phyloP scores from a whole-genome alignment of 139 green algal genomes.

The Picochlorum sp. region DNA sequence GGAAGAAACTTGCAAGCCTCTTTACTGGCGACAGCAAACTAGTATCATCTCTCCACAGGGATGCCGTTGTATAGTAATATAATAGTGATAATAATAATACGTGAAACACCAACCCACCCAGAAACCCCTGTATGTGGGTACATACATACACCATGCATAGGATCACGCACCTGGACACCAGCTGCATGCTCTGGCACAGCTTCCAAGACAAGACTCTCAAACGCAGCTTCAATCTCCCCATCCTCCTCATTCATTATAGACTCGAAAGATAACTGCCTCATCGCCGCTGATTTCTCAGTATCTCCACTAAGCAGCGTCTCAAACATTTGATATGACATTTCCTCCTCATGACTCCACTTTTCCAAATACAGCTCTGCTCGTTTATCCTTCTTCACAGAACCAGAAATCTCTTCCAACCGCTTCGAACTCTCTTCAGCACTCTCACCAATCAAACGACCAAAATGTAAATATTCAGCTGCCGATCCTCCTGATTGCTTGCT shows the following conservation, averaged over 20 bases:
- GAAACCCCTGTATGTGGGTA: too few relatives aligned
- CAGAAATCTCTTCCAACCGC: constrained; percentile 11
- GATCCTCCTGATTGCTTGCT: background rate
- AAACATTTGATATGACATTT: constrained; percentile 23
- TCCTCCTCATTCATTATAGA: background rate
- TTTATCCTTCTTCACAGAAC: constrained; percentile 9
- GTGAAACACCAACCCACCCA: too few relatives aligned
- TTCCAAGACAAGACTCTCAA: background rate
- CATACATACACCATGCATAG: too few relatives aligned
- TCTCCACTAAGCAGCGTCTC: constrained; percentile 11
- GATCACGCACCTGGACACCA: background rate
- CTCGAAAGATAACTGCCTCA: background rate
- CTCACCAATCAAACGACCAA: constrained; percentile 28
- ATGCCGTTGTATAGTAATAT: background rate
- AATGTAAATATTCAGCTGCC: constrained; percentile 17
- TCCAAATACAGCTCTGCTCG: constrained; percentile 1
- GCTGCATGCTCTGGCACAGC: too few relatives aligned
- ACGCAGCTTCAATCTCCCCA: background rate
- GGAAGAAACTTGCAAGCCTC: constrained; percentile 32
- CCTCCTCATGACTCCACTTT: constrained; percentile 18
- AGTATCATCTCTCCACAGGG: constrained; percentile 23
- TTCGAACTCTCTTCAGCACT: constrained; percentile 8
- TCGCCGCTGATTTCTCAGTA: background rate
- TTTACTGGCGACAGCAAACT: constrained; percentile 23
- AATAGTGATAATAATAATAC: background rate